Evolutionary conservation across 768 basidiomycete species (phyloP).

Genomic region (Boletus pseudopeckii): DNA sequence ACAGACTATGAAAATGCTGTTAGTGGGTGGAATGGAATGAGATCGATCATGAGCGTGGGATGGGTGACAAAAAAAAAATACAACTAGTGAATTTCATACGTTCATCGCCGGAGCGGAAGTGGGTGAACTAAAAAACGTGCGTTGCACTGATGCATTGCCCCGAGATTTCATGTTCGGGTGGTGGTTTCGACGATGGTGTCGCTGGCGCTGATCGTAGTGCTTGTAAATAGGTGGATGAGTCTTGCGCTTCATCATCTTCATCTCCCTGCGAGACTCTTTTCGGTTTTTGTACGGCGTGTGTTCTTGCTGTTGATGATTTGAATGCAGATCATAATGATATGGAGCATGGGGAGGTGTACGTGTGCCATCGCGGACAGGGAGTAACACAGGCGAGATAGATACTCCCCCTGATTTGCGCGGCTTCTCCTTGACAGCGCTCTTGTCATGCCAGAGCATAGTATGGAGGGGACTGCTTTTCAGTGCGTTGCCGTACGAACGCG

Average conservation of each 20-base stretch:
- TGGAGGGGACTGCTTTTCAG: slow-evolving; percentile 56
- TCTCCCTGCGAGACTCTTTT: slow-evolving; percentile 65
- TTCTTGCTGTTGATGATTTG: slow-evolving; percentile 37
- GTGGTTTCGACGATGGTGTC: slow-evolving; percentile 52
- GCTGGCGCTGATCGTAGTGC: slow-evolving; percentile 43
- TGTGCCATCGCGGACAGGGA: slow-evolving; percentile 53
- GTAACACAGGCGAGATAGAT: slow-evolving; percentile 48
- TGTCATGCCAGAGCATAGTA: slow-evolving; percentile 50
- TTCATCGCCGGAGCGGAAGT: slow-evolving; percentile 28
- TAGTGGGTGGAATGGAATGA: slow-evolving; percentile 6
- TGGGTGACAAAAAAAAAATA: slow-evolving; percentile 20
- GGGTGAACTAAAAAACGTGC: slow-evolving; percentile 38
- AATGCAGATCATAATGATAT: slow-evolving; percentile 32
- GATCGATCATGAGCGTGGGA: slow-evolving; percentile 3
- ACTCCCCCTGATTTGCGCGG: slow-evolving; percentile 32
- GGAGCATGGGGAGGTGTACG: slow-evolving; percentile 48
- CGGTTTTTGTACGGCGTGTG: slow-evolving; percentile 47
- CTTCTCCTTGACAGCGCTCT: slow-evolving; percentile 19
- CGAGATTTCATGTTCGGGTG: slow-evolving; percentile 65
- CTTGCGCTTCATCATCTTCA: slow-evolving; percentile 63
- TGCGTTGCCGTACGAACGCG: slow-evolving; percentile 35
- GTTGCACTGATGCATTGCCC: slow-evolving; percentile 53
- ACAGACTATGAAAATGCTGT: slow-evolving; percentile 11
- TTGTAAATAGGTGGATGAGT: slow-evolving; percentile 39
- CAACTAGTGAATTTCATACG: slow-evolving; percentile 22